Base-by-base conservation (phyloP, 2,329 filamentous ascomycete species). In the Malbranchea zuffiana region DNA sequence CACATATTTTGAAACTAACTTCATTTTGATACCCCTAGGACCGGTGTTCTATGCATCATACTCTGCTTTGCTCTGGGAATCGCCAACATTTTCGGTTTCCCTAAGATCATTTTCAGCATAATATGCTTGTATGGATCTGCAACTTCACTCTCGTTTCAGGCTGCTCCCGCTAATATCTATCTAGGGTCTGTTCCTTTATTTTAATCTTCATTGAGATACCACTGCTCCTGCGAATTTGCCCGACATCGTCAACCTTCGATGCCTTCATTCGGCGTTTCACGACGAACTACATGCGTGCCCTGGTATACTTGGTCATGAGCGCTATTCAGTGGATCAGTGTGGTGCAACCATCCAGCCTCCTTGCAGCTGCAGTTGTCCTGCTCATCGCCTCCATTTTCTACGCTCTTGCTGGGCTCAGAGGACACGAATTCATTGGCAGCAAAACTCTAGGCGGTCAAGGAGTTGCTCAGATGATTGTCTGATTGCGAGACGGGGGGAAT, bases 381-480 rank as follows among this genome's bases (percentile, higher is more conserved):
- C 64, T 80, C 12, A 55, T 93, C 35, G 82, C 90, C 3, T 78
- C 74, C 23, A 44, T 78, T 34, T 95, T 88, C 71, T 98, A 98
- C 60, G 52, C 55, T 11, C 49, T 67, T 25, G 63, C 64, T 13
- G 64, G 51, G 23, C 23, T 65, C 38, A 66, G 54, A 49, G 61
- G 56, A 29, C 63, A 67, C 43, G 63, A 66, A 13, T 66, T 67
- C 36, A 54, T 64, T 16, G 55, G 62, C 65, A 95, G 87, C 72
- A 96, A 96, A 75, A 96, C 88, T 11, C 71, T 98, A 36, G 90
- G 90, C 48, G 90, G 90, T 36, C 80, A 84, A 49, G 88, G 88
- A 35, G 82, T 95, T 49, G 90, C 86, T 44, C 87, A 95, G 69
- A 95, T 96, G 88, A 95, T 96, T 64, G 86, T 96, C 55, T 93